Base-by-base conservation (phyloP, 225 moss, liverwort and hornwort species). In the Antitrichia curtipendula region DNA sequence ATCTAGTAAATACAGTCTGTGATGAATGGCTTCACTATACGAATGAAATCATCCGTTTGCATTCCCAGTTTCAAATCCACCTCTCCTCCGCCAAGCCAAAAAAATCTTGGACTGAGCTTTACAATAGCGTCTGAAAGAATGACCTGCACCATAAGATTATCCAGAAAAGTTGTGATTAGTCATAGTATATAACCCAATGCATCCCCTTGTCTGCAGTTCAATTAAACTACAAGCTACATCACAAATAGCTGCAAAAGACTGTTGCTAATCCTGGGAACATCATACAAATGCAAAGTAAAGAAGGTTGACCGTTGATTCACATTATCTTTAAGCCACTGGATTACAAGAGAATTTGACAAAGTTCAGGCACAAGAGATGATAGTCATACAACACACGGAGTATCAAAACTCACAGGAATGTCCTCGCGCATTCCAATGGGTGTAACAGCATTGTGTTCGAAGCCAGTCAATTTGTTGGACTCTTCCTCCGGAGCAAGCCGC, bases 11-110 rank as follows among this genome's bases (percentile, higher is more conserved):
- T 90, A 78, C 99, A 97, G 40, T 99, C 95, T 58, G 88, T 91
- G 43, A 97, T 90, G 19, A 97, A 96, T 68, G 99, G 99, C 72
- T 97, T 90, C 60, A 96, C 89, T 56, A 96, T 86, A 60, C 53
- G 90, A 63, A 95, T 82, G 66, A 99, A 97, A 63, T 97, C 94
- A 41, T 89, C 38, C 28, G 94, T 96, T 59, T 89, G 87, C 78
- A 97, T 83, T 86, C 99, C 96, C 82, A 97, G 90, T 91, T 97
- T 99, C 76, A 97, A 87, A 89, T 99, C 93, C 23, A 99, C 97
- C 73, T 96, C 97, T 57, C 99, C 99, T 45, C 97, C 99, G 36
- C 99, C 97, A 40, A 99, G 97, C 99, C 99, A 99, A 78, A 99
- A 97, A 68, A 88, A 94, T 16, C 89, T 87, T 59, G 99, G 97